Evolutionary conservation across 129 eudicot species (phyloP), one percentile per base, ranked within the genome.

Genomic region (Erigeron canadensis): DNA sequence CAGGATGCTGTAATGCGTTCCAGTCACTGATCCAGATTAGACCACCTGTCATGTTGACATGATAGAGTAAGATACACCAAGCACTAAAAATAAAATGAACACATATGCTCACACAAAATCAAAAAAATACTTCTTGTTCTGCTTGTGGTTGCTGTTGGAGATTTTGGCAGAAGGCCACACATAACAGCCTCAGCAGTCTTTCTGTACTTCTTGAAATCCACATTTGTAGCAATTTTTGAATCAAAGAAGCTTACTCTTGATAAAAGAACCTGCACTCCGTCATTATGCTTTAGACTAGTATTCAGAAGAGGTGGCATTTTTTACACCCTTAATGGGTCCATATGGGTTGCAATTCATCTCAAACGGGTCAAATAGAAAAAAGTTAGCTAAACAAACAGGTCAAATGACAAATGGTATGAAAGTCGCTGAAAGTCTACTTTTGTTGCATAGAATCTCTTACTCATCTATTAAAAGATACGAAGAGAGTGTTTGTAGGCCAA

Each of bases 1-100:
- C 92, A 6, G 99, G 97, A 59, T 94, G 99, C 71, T 89, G 97
- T 74, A 94, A 81, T 15, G 99, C 81, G 22, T 90, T 90, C 99
- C 99, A 94, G 66, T 94, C 81, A 72, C 91, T 84, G 64, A 94
- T 81, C 99, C 99, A 94, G 77, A 94, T 65, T 51, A 94, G 81
- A 70, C 97, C 97, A 75, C 81, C 97, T 86, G 86, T 53, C 51
- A 57, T 19, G 37, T 74, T 50, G 28, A 70, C 22, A 64, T 37
- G 41, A n/a, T 8, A 19, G 2, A 5, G n/a, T 46, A 18, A 73
- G 63, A 50, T 38, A 63, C 13, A 13, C 8, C 7, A 7, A 15
- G 50, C 34, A 63, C 8, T 8, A 10, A 15, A 23, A 55, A 15
- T 17, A 42, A 60, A 22, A 58, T 47, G 40, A 40, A 69, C 38